These are phyloP conservation scores for Candida succiphila DNA, from an alignment of 805 yeast genomes.

Conservation along the genomic window DNA sequence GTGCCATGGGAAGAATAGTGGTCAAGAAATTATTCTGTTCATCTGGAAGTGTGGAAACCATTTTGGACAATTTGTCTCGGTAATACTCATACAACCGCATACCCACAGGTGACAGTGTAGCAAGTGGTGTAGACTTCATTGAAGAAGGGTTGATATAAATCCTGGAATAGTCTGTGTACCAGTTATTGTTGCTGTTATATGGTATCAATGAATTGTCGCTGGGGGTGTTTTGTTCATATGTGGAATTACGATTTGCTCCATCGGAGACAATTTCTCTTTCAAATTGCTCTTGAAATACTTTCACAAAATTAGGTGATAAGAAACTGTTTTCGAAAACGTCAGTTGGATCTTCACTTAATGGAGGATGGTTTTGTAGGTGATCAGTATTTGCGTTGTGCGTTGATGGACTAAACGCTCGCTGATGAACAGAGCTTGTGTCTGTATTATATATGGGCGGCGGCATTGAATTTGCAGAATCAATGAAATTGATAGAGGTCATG, in stretches of 20 bases:
- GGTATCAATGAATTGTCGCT: too few relatives aligned
- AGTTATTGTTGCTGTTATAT: constrained; percentile 1
- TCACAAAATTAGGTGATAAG: constrained; percentile 16
- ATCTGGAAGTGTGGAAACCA: constrained; percentile 38
- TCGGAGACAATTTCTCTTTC: too few relatives aligned
- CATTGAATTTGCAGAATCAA: too few relatives aligned
- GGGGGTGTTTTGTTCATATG: too few relatives aligned
- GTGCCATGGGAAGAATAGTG: constrained; percentile 47
- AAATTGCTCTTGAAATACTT: constrained; percentile 13
- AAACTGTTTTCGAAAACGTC: too few relatives aligned
- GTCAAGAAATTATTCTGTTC: constrained; percentile 40
- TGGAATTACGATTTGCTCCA: too few relatives aligned
- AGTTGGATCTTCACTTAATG: constrained; percentile 6
- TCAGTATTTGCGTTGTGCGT: too few relatives aligned
- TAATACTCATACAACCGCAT: constrained; percentile 37
- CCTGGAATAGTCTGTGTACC: constrained; percentile 4
- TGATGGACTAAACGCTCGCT: too few relatives aligned
- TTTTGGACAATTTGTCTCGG: constrained; percentile 30
- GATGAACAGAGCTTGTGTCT: too few relatives aligned
- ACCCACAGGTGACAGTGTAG: constrained; percentile 23
- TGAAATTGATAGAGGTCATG: too few relatives aligned
- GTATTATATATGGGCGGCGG: too few relatives aligned
- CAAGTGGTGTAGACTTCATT: constrained; percentile 15
- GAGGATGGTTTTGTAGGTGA: too few relatives aligned
- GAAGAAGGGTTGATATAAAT: constrained; percentile 21